phyloP scores from a whole-genome alignment of 2,329 filamentous ascomycete genomes.

The Monosporascus sp. region DNA sequence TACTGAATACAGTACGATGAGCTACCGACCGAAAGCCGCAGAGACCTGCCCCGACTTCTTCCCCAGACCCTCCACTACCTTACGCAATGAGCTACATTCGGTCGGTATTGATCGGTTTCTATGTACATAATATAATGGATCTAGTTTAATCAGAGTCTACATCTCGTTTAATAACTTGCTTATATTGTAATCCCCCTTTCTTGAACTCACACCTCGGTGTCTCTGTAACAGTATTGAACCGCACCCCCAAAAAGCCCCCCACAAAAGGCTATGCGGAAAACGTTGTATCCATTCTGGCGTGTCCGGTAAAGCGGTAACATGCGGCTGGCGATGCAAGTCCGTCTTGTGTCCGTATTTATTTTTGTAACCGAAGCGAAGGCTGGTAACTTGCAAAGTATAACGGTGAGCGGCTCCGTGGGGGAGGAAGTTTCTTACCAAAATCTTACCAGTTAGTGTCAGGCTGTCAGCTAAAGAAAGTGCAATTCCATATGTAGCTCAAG shows the following conservation, averaged over 20 bases:
- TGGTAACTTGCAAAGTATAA: too few relatives aligned
- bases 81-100: background rate
- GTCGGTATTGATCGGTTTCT: background rate
- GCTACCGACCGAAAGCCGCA: background rate
- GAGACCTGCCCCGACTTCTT: background rate
- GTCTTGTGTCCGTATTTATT: too few relatives aligned
- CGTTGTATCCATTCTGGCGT: background rate
- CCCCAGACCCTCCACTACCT: background rate
- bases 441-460: too few relatives aligned
- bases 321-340: too few relatives aligned
- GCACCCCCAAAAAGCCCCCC: too few relatives aligned
- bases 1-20: background rate
- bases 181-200: background rate
- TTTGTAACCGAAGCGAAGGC: too few relatives aligned
- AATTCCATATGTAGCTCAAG: too few relatives aligned
- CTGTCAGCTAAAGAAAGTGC: too few relatives aligned
- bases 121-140: background rate
- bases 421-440: too few relatives aligned
- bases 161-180: background rate
- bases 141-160: too few relatives aligned
- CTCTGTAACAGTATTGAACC: background rate
- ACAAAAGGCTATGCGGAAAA: background rate
- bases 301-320: background rate
- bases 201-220: background rate
- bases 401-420: too few relatives aligned